Evolutionary conservation across 305 asterid genomes (phyloP), one percentile per base, ranked within the genome.

Genomic region (Solanum hybrid): DNA sequence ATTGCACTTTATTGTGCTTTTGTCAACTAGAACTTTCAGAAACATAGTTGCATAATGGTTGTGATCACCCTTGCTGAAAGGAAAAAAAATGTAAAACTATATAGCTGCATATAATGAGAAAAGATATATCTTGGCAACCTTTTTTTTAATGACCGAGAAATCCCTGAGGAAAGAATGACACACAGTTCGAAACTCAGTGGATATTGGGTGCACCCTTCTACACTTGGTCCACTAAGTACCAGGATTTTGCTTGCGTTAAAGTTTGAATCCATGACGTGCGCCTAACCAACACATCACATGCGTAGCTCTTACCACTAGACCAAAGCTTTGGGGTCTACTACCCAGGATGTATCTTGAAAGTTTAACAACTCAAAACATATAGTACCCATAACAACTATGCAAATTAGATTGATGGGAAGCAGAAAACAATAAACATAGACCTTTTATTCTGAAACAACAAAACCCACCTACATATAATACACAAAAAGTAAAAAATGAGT

Each of bases 31-130:
- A 51, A 83, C 88, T 83, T 83, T 27, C 75, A 41, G 38, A 27
- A 83, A 83, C 36, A 83, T 72, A 83, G 75, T 83, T 45, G 75
- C 88, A 83, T 83, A 45, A 83, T 83, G 88, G 32, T 61, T 41
- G 38, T 15, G 73, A 45, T 9, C 17, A 15, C 39, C 72, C 68
- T 29, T 29, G 75, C 34, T 83, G 39, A 10, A 45, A 83, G 12
- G 39, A 5, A 45, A 82, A 81, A 45, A 83, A 29, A 2, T 83
- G 34, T 15, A 29, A 29, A 82, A 83, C 3, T 4, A 9, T 83
- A 29, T 83, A 41, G 88, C 20, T 83, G 88, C 73, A 83, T 79
- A 79, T 27, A 45, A 83, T 45, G 72, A 45, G 88, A 45, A 45
- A 83, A 83, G 11, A 26, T 81, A 36, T 34, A 6, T 33, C 29